Evolutionary conservation across 2,329 filamentous ascomycete genomes (phyloP).

Genomic region (Coniosporium uncinatum): DNA sequence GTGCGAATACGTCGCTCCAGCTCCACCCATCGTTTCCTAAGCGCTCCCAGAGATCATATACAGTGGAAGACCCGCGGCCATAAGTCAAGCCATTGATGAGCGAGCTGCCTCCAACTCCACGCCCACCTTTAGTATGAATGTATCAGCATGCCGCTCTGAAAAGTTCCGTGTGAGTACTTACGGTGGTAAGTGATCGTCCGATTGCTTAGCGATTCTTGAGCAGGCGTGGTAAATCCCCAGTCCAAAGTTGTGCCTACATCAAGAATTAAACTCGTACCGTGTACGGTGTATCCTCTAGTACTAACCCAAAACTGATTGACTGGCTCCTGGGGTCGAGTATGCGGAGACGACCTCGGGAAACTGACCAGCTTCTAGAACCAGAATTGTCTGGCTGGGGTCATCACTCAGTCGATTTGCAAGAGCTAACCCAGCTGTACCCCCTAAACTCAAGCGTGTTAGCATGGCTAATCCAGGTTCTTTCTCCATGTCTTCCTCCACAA

Average conservation of each 20-base stretch:
- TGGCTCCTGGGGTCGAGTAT: conserved; percentile 18
- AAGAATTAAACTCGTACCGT: conserved; percentile 1
- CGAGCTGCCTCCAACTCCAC: conserved; percentile 23
- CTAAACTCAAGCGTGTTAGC: too few species aligned
- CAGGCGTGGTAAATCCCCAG: conserved; percentile 20
- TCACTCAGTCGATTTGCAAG: conserved; percentile 15
- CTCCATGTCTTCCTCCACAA: too few species aligned
- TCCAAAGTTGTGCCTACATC: conserved; percentile 16
- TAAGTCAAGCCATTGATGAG: conserved; percentile 31
- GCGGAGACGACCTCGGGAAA: conserved; percentile 14
- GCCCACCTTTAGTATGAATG: conserved; percentile 7
- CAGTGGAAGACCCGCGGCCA: conserved; percentile 23
- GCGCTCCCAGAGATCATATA: conserved; percentile 48
- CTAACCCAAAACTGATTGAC: conserved; percentile 16
- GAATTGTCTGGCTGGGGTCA: conserved; percentile 14
- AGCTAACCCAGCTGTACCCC: conserved; percentile 16
- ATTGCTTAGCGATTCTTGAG: conserved; percentile 12
- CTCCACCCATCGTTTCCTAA: conserved; percentile 55
- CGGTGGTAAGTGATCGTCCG: conserved; percentile 17
- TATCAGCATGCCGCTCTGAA: not conserved
- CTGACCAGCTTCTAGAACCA: conserved; percentile 15
- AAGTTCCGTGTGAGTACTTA: not conserved
- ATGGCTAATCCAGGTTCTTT: too few species aligned
- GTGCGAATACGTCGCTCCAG: conserved; percentile 37
- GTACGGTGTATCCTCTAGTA: not conserved